These are phyloP conservation scores for Suhomyces sp. DNA, from an alignment of 805 yeast genomes.

Conservation along the genomic window DNA sequence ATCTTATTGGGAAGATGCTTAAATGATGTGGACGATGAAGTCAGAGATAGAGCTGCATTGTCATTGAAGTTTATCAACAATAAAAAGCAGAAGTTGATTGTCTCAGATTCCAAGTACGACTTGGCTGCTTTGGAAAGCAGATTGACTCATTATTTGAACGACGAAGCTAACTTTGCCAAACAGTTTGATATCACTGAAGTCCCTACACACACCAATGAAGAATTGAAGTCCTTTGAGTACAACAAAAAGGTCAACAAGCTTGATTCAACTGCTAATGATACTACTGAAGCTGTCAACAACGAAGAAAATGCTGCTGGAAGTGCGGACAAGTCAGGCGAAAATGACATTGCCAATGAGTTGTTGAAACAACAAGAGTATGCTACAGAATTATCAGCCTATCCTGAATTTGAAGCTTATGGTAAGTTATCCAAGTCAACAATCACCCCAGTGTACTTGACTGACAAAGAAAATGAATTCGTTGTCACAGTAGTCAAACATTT, in stretches of 20 bases:
- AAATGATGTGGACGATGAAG: slow-evolving; percentile 92
- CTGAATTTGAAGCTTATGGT: slow-evolving; percentile 76
- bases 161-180: slow-evolving; percentile 44
- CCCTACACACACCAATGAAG: slow-evolving; percentile 66
- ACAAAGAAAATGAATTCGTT: slow-evolving; percentile 89
- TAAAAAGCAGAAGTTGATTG: slow-evolving; percentile 47
- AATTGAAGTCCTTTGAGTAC: slow-evolving; percentile 62
- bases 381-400: slow-evolving; percentile 65
- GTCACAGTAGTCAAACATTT: slow-evolving; percentile 82
- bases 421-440: slow-evolving; percentile 68
- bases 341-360: slow-evolving; percentile 25
- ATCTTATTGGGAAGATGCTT: slow-evolving; percentile 80
- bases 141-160: slow-evolving; percentile 68
- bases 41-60: slow-evolving; percentile 93
- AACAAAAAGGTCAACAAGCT: slow-evolving; percentile 48
- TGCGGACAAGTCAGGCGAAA: slow-evolving; percentile 9
- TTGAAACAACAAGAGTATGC: slow-evolving; percentile 63
- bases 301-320: slow-evolving; percentile 20
- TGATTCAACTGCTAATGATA: slow-evolving; percentile 24
- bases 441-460: slow-evolving; percentile 68
- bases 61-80: slow-evolving; percentile 63
- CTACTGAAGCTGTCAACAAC: slow-evolving; percentile 15
- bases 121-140: slow-evolving; percentile 76
- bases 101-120: slow-evolving; percentile 69
- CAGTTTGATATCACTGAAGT: slow-evolving; percentile 74